phyloP scores from a whole-genome alignment of 2,329 filamentous ascomycete species.

The Penicillium sp. region DNA sequence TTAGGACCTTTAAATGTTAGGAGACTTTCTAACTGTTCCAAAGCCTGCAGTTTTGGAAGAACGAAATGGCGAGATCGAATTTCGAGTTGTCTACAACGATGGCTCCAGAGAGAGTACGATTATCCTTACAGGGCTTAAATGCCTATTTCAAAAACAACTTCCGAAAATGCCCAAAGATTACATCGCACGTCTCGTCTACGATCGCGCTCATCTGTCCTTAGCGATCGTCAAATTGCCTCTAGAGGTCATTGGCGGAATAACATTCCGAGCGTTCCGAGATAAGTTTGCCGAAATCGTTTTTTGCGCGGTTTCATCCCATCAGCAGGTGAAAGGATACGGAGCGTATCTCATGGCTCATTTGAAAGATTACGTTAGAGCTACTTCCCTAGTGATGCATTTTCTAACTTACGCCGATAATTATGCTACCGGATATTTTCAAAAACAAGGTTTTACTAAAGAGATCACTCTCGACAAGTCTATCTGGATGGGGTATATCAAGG shows the following conservation, averaged over 20 bases:
- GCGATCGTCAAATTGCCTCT: slow-evolving; percentile 95
- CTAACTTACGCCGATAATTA: slow-evolving; percentile 98
- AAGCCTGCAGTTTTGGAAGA: slow-evolving; percentile 92
- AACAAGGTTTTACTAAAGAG: slow-evolving; percentile 97
- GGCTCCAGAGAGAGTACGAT: slow-evolving; percentile 80
- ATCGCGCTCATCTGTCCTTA: slow-evolving; percentile 90
- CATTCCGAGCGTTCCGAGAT: slow-evolving; percentile 87
- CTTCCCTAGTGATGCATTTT: slow-evolving; percentile 96
- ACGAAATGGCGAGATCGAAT: slow-evolving; percentile 88
- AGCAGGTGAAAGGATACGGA: slow-evolving; percentile 97
- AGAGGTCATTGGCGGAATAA: slow-evolving; percentile 92
- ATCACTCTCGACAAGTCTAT: slow-evolving; percentile 83
- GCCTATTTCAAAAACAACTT: slow-evolving; percentile 96
- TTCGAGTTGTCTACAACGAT: slow-evolving; percentile 97
- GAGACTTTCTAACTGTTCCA: too few relatives aligned
- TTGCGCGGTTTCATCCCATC: slow-evolving; percentile 93
- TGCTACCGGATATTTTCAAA: slow-evolving; percentile 98
- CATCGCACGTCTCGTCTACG: slow-evolving; percentile 94
- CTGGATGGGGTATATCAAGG: slow-evolving; percentile 99
- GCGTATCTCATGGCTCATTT: slow-evolving; percentile 97
- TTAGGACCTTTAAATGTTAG: too few relatives aligned
- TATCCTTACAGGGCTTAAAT: slow-evolving; percentile 91
- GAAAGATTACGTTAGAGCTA: slow-evolving; percentile 97
- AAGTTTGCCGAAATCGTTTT: slow-evolving; percentile 98
- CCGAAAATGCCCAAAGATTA: slow-evolving; percentile 99